A percentile compares a stretch with the other conserved stretches of the same genome.
These are phyloP conservation scores for Coemansia sp. DNA, from an alignment of 371 early-diverging fungal genomes.

Conservation along the genomic window DNA sequence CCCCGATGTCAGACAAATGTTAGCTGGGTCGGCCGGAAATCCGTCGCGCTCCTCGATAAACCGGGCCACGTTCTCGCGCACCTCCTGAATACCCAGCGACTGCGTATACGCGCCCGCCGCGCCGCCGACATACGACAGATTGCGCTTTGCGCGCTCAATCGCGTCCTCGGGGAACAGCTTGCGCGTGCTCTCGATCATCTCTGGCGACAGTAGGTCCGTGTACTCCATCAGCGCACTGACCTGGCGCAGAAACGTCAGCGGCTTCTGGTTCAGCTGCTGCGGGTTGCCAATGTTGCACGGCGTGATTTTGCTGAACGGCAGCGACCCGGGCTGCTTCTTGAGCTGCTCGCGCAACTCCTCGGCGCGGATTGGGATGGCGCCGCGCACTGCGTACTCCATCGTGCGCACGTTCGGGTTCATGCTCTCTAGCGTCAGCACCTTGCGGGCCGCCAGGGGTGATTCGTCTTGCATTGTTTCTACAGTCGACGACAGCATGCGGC, in stretches of 20 bases:
- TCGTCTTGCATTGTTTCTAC: conserved; percentile 28
- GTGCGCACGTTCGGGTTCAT: conserved; percentile 74
- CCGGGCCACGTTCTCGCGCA: conserved; percentile 83
- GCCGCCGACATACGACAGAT: conserved; percentile 66
- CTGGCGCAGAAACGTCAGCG: conserved; percentile 96
- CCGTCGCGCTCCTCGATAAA: conserved; percentile 80
- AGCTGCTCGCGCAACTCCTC: conserved; percentile 76
- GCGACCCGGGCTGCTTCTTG: conserved; percentile 47
- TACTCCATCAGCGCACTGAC: conserved; percentile 86
- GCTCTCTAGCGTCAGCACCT: conserved; percentile 63
- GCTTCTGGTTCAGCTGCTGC: conserved; percentile 90
- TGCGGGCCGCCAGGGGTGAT: conserved; percentile 3
- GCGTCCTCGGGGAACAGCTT: conserved; percentile 82
- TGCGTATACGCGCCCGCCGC: conserved; percentile 92
- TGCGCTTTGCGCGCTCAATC: conserved; percentile 74
- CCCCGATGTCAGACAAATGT: conserved; percentile 91
- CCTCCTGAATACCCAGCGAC: conserved; percentile 72
- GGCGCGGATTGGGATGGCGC: conserved; percentile 92
- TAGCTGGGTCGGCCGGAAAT: conserved; percentile 73
- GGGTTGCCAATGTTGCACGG: conserved; percentile 98
- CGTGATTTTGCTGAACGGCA: conserved; percentile 77
- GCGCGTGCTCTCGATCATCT: conserved; percentile 55
- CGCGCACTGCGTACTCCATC: conserved; percentile 96
- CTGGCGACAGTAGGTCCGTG: conserved; percentile 71
- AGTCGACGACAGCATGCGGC: conserved; percentile 19